Conservation (phyloP, 495 filamentous ascomycete species). For the Aspergillus sparsus region DNA sequence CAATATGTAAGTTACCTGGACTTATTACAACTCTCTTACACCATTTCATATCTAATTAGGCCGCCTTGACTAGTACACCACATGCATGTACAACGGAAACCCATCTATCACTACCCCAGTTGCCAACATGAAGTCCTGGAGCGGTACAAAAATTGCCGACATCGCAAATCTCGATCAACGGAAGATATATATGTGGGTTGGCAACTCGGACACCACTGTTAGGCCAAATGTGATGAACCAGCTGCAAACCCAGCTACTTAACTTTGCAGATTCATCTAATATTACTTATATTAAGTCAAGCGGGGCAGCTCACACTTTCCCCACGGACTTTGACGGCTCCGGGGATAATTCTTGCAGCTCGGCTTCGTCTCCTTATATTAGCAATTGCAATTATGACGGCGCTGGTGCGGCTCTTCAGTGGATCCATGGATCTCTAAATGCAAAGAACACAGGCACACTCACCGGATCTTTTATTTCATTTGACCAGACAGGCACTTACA, state of each 20-base stretch:
- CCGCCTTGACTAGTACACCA: too few relatives aligned
- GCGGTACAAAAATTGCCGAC: background rate
- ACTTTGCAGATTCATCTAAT: background rate
- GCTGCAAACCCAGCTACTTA: background rate
- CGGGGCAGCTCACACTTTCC: slow-evolving; percentile 1
- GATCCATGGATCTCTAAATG: background rate
- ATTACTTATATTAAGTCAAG: background rate
- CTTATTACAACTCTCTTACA: too few relatives aligned
- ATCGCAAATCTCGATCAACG: background rate
- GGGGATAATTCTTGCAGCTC: background rate
- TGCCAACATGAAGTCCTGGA: background rate
- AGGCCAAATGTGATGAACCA: slow-evolving; percentile 5
- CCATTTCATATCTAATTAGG: too few relatives aligned
- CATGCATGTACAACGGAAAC: slow-evolving; percentile 9
- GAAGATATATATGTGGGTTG: slow-evolving; percentile 6
- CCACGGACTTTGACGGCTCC: background rate
- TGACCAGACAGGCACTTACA: background rate
- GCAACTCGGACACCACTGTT: background rate
- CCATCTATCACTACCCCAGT: slow-evolving; percentile 1
- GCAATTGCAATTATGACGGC: slow-evolving; percentile 8
- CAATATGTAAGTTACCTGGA: background rate
- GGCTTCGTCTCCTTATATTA: background rate
- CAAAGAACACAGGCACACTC: background rate
- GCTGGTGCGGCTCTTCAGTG: background rate
- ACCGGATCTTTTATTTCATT: background rate